Evolutionary conservation across 2,329 filamentous ascomycete genomes (phyloP), one percentile per base, ranked within the genome.

Genomic region (Xylariaceae sp.): DNA sequence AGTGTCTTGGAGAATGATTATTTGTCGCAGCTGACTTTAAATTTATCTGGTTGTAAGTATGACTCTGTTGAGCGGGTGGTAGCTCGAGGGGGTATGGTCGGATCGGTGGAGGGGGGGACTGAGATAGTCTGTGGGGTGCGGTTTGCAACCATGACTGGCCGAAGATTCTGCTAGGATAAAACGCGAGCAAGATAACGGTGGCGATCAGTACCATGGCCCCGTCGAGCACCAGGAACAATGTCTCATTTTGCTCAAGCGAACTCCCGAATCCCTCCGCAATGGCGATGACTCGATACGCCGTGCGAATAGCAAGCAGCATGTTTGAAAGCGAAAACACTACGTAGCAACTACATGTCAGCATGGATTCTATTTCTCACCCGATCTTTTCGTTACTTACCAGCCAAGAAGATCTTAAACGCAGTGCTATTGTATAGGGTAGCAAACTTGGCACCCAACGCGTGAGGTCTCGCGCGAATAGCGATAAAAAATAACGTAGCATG

Each of bases 321-420:
- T 56, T 65, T 18, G 66, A 57, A 7, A 65, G 18, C 5, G 56
- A 54, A 14, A 67, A 62, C 16, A 55, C 69, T 71, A 26, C 40
- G 20, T n/a, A 48, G 29, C 18, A 20, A 16, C 9, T 47, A 49
- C 26, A 14, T 53, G 43, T 62, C 20, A 61, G 46, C 20, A 42
- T 37, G n/a, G 7, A 23, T 18, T 20, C 37, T 12, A 20, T 23
- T 6, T 2, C 19, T 29, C 12, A 20, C 7, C 43, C 41, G 44
- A 26, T 16, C 12, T 20, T 44, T 16, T 37, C 16, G 21, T 49
- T 6, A 66, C 74, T 58, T 73, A 83, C 81, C 72, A 49, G 77
- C 61, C 3, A 82, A 66, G 42, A 80, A 80, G 3, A 67, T 66
- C 50, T 70, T 77, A 61, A 81, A 83, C 5, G 68, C 66, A 0